These are phyloP conservation scores for Fraxinus sp. DNA, from an alignment of 305 asterid genomes.

Conservation along the genomic window DNA sequence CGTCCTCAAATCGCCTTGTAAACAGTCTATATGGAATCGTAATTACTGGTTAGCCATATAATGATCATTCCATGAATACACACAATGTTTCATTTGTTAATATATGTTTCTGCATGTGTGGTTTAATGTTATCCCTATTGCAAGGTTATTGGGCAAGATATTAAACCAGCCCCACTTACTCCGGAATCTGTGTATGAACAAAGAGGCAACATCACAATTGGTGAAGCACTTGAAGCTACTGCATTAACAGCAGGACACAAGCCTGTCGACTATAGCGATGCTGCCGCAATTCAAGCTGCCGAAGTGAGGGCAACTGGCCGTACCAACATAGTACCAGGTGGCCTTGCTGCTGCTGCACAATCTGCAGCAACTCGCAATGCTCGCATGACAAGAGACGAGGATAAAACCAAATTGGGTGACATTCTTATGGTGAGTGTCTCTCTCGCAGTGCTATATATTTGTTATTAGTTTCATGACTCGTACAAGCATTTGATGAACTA, in stretches of 20 bases:
- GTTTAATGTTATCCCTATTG: neutral
- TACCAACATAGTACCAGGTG: conserved; percentile 80
- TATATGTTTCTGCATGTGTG: neutral
- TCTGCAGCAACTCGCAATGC: conserved; percentile 95
- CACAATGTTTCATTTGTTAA: neutral
- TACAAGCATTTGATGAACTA: neutral
- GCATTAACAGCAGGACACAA: conserved; percentile 74
- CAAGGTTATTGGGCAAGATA: conserved; percentile 31
- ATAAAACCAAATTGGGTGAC: conserved; percentile 76
- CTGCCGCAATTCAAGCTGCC: conserved; percentile 92
- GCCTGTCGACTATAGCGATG: conserved; percentile 86
- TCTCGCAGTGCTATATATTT: neutral
- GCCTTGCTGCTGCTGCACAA: conserved; percentile 91
- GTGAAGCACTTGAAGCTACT: conserved; percentile 93
- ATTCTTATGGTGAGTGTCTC: conserved; percentile 49
- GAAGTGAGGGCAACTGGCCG: conserved; percentile 95
- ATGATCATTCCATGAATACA: neutral
- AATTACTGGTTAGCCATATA: neutral
- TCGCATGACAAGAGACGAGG: conserved; percentile 64
- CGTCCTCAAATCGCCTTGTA: neutral
- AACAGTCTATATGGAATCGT: neutral
- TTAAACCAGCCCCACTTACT: conserved; percentile 22
- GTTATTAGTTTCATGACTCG: neutral
- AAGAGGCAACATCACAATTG: conserved; percentile 64
- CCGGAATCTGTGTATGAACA: conserved; percentile 25